phyloP scores from a whole-genome alignment of 163 green algal genomes.

The Volvox carteri region DNA sequence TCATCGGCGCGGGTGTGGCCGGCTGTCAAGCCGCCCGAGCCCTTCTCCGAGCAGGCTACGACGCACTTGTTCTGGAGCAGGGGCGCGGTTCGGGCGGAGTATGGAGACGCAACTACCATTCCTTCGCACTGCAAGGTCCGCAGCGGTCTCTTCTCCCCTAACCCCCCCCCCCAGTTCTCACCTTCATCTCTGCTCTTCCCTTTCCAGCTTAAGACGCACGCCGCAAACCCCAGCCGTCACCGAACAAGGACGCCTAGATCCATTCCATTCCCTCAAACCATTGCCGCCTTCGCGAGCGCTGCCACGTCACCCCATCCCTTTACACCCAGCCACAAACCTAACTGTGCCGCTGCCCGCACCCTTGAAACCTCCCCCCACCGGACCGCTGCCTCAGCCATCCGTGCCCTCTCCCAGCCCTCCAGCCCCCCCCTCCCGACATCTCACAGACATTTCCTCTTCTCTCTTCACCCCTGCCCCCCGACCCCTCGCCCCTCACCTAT shows the following conservation, averaged over 20 bases:
- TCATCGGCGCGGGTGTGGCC: constrained; percentile 39
- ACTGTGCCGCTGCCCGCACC: no score
- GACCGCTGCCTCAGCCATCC: no score
- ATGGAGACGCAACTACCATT: constrained; percentile 47
- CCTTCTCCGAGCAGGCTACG: constrained; percentile 25
- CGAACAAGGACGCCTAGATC: no score
- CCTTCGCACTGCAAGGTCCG: constrained; percentile 32
- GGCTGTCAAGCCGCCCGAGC: constrained; percentile 18
- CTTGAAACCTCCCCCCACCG: no score
- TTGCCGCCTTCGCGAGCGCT: no score
- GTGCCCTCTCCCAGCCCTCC: background rate
- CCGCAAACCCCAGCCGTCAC: no score
- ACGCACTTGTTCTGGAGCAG: constrained; percentile 33
- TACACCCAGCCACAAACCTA: background rate
- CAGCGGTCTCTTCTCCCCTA: background rate
- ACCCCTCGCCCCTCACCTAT: no score
- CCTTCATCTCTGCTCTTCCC: no score
- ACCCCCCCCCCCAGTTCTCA: background rate
- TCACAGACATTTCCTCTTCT: background rate
- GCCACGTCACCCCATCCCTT: background rate
- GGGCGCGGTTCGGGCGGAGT: constrained; percentile 10
- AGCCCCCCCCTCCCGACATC: background rate
- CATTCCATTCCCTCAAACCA: no score
- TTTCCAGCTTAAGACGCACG: no score
- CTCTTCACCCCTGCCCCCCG: background rate